Base-by-base conservation (phyloP, 2,329 filamentous ascomycete species). In the Catunica adiposa region DNA sequence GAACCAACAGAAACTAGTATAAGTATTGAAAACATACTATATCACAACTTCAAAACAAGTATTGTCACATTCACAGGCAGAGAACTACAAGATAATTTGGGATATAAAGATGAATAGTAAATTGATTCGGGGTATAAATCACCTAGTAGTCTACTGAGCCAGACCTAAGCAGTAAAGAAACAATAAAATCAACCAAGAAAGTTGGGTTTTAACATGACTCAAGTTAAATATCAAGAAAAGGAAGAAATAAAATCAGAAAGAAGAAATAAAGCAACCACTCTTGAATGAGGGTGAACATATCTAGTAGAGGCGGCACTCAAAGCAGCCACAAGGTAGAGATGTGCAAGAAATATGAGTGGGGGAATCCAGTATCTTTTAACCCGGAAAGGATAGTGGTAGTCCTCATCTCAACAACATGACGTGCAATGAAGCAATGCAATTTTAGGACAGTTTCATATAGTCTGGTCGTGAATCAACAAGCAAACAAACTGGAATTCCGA, bases 101-200 rank as follows among this genome's bases (percentile, higher is more conserved):
- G 5, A 5, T 34, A 5, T 34, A 34, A 34, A 34, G n/a, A 44
- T n/a, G 9, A 17, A 44, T 44, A 29, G 9, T 26, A 26, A 29
- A 55, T 55, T 23, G 47, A 38, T 38, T 38, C 29, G 44, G 15
- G n/a, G 40, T 47, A 47, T 50, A 46, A 50, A 50, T 17, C 53
- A 55, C 53, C 46, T 25, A 38, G 22, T 47, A n/a, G 31, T 47
- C 8, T 34, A 38, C 46, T 38, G 17, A 25, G 38, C 37, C 50
- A 56, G 25, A 37, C 22, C 29, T 15, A 53, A 44, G 23, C 6
- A 42, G 4, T 17, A 47, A 17, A 17, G 17, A 34, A 51, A 38
- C 44, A 44, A 50, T n/a, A n/a, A n/a, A n/a, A n/a, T n/a, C n/a
- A n/a, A 37, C 31, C 51, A 56, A 53, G 42, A 47, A 53, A 42